Base-by-base conservation (phyloP, 1,139 yeast genomes). In the Yamadazyma atlantica region DNA sequence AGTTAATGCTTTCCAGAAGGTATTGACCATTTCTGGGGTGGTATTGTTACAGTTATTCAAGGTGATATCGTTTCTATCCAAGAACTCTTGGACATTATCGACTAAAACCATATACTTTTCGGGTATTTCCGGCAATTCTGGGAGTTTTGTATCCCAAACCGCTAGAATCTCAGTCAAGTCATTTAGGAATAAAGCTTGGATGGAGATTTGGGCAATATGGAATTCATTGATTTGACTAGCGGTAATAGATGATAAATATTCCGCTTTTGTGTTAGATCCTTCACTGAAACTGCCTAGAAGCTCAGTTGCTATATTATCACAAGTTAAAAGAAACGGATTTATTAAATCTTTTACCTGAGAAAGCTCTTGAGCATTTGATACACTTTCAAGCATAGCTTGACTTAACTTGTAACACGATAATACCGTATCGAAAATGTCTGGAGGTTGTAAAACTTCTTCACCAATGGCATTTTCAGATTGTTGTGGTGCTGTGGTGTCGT, bases 31-130 rank as follows among this genome's bases (percentile, higher is more conserved):
- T 0, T 43, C 43, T 2, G 37, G 33, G 30, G 19, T 4, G 16
- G 9, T 14, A 11, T 32, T 38, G 2, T 45, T 38, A 13, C 52
- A 51, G 1, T 41, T 38, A 2, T 41, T 30, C n/a, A 54, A 35
- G 11, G 39, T 49, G 11, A 61, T 35, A 29, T 62, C 70, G 32
- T 57, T 51, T 35, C 74, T 55, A 32, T 72, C 76, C n/a, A 75
- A 40, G 23, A 65, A 54, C 2, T 66, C 61, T 42, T 76, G 73
- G 17, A 73, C 51, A 35, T 69, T 66, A 33, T 75, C 78, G 0
- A 71, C 64, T 2, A 72, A 71, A 40, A 59, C 48, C 60, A 73
- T 56, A 34, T 61, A 60, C 34, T 62, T 58, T 34, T 70, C 75
- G 0, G 69, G 53, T 1, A 56, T 50, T 3, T 54, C 48, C 0